A percentile compares a stretch with the other conserved stretches of the same genome.
phyloP scores from a whole-genome alignment of 768 basidiomycete genomes.

The Tricholoma matsutake region DNA sequence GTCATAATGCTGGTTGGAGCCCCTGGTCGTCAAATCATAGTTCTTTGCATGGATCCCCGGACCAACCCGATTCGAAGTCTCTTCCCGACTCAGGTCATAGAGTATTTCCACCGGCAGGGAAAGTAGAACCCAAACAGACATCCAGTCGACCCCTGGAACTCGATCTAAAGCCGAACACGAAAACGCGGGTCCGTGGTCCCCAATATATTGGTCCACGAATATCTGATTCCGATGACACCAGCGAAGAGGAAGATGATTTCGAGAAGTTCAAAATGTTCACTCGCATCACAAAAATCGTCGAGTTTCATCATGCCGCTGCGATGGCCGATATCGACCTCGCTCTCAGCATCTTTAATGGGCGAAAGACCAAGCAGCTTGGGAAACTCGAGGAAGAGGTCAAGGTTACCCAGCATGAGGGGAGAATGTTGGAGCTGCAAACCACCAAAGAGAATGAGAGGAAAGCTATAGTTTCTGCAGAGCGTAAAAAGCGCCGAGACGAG shows the following conservation, averaged over 20 bases:
- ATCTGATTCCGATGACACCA: slow-evolving; percentile 28
- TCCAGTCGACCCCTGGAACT: slow-evolving; percentile 19
- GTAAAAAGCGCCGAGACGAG: slow-evolving; percentile 32
- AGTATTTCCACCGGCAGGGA: slow-evolving; percentile 3
- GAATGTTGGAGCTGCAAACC: slow-evolving; percentile 37
- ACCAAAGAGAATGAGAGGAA: slow-evolving; percentile 50
- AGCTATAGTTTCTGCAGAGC: slow-evolving; percentile 37
- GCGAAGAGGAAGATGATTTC: slow-evolving; percentile 36
- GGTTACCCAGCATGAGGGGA: slow-evolving; percentile 37
- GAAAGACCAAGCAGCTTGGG: slow-evolving; percentile 28
- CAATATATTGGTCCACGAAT: slow-evolving; percentile 34
- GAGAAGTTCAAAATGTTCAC: slow-evolving; percentile 43
- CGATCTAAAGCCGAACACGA: slow-evolving; percentile 11
- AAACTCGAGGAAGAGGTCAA: slow-evolving; percentile 28
- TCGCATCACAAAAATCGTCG: slow-evolving; percentile 44
- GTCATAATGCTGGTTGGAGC: slow-evolving; percentile 8
- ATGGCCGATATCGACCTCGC: slow-evolving; percentile 40
- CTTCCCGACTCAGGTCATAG: slow-evolving; percentile 7
- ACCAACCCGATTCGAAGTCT: slow-evolving; percentile 24
- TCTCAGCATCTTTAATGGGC: slow-evolving; percentile 34
- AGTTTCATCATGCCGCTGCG: slow-evolving; percentile 49
- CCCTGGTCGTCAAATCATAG: slow-evolving; percentile 21
- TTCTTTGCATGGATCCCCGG: slow-evolving; percentile 24
- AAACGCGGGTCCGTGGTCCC: slow-evolving; percentile 23
- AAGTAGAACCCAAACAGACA: neutral